Evolutionary conservation across 495 filamentous ascomycete species (phyloP), one percentile per base, ranked within the genome.

Genomic region (Penicillium samsonianum): DNA sequence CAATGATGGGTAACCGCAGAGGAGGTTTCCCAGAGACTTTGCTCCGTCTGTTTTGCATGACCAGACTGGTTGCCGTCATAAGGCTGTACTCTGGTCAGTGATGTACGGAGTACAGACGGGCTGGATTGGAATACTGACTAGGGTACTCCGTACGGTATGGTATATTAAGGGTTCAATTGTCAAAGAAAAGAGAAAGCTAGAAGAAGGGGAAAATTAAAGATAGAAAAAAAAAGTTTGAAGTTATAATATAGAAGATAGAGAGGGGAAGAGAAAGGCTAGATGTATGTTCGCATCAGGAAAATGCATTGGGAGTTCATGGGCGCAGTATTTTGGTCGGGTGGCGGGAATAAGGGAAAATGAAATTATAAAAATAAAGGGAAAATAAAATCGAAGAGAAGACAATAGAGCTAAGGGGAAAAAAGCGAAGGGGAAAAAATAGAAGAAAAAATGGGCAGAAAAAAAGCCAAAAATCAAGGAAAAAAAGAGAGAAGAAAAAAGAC

Each of bases 1-100:
- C 80, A 62, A 82, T 80, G 38, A 75, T 71, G 50, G 76, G 76
- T 28, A 82, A 58, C 50, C 70, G 70, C 19, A 75, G 47, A 11
- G 75, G 66, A 19, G 61, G 73, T 57, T 76, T 77, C 37, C 63
- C 67, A 11, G 74, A 70, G 46, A 62, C 57, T 55, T 69, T 67
- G 51, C 64, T 67, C 60, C 67, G 67, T 43, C 70, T 65, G 56
- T 62, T 69, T 56, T 73, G 68, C 66, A 74, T 77, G 20, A 72
- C 69, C 49, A 73, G 42, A 50, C 67, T 73, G n/a, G 67, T n/a
- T n/a, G n/a, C 62, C 20, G 73, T 72, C 74, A 78, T 77, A 57
- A 60, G 61, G 62, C 65, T 60, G 58, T 62, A 8, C 11, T 12
- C 53, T 59, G 46, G 7, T 44, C 8, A 37, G 17, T 17, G 48